Conservation (phyloP, 1,284 basidiomycete species). For the Puccinia triticina region DNA sequence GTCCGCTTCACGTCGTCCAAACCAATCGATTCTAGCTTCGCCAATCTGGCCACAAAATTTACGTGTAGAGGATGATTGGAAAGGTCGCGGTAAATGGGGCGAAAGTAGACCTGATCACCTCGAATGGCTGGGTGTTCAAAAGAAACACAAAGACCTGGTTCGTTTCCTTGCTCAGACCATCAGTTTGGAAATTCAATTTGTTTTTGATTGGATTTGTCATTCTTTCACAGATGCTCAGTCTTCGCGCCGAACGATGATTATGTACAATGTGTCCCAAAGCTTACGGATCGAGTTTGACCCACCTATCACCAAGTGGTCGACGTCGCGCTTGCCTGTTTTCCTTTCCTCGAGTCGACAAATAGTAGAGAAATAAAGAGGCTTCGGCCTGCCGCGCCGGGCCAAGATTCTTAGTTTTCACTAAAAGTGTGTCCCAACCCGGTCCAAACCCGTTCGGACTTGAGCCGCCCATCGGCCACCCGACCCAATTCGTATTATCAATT, state of each 20-base stretch:
- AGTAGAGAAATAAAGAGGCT: too few species aligned
- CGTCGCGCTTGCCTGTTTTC: too few species aligned
- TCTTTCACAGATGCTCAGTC: conserved; percentile 26
- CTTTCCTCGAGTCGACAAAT: too few species aligned
- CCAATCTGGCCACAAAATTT: conserved; percentile 40
- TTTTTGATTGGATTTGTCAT: neutral
- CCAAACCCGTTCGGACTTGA: too few species aligned
- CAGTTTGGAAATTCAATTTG: neutral
- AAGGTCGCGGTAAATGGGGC: conserved; percentile 43
- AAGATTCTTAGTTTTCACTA: too few species aligned
- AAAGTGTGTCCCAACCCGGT: too few species aligned
- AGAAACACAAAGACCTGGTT: conserved; percentile 45
- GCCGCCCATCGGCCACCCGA: too few species aligned
- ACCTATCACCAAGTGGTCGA: too few species aligned
- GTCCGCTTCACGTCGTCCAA: neutral
- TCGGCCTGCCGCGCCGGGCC: too few species aligned
- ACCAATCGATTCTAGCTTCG: neutral
- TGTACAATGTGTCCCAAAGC: neutral
- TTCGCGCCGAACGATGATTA: conserved; percentile 34
- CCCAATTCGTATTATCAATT: too few species aligned
- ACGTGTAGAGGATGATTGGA: conserved; percentile 45
- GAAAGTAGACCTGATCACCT: conserved; percentile 39
- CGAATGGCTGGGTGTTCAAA: conserved; percentile 46
- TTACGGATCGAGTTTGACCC: too few species aligned
- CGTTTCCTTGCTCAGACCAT: neutral